Evolutionary conservation across 768 basidiomycete genomes (phyloP), one percentile per base, ranked within the genome.

Genomic region (Collybiopsis confluens): DNA sequence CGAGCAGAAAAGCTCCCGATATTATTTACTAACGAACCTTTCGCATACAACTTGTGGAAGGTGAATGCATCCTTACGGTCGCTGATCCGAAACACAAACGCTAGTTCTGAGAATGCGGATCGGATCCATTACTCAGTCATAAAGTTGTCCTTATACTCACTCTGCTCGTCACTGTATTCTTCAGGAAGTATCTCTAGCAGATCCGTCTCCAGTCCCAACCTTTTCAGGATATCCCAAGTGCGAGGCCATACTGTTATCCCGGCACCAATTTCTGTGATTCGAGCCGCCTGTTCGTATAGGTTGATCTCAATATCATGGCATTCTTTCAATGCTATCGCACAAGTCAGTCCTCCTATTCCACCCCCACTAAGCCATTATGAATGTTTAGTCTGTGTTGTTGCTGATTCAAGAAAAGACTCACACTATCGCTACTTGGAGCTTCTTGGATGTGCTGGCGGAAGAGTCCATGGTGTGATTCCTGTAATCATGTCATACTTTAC

Each of bases 231-330:
- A 11, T 68, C 68, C 72, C 72, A 72, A 10, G 65, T 63, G 24
- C 74, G 68, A 33, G 66, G 68, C 68, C 69, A 77, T 4, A 76
- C 57, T 2, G 63, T 66, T 40, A 80, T 70, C 1, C 77, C 77
- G 20, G 76, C 77, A 7, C 78, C 77, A 40, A 74, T 63, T 41
- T 75, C 73, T 2, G 68, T 66, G 30, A 79, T 67, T 20, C 61
- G 59, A 0, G 70, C 57, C 2, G 74, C 64, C 8, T 73, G 66
- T 49, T 79, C 77, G 56, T 74, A 79, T 13, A 79, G 56, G n/a
- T 72, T 67, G 4, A 78, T 63, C 1, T 70, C 63, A 8, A 69
- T 56, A 45, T 54, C 55, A 42, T 62, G 53, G 27, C 26, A 36
- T 15, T 43, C 28, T 13, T 64, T 62, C 28, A 76, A 54, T 1